Base-by-base conservation (phyloP, 371 early-diverging fungal species). In the Mucor piriformis region DNA sequence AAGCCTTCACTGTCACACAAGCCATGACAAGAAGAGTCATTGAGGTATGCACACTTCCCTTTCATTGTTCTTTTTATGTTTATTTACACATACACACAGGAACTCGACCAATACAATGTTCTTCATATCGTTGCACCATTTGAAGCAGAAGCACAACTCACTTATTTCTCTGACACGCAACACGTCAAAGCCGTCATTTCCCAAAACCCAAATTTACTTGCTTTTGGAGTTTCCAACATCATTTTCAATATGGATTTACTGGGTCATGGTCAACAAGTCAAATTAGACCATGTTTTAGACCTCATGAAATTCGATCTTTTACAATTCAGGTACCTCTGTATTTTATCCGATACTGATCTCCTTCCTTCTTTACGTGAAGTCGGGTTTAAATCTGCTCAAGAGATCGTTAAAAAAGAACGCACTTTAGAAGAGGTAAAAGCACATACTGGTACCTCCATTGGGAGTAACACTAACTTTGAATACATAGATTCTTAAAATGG, bases 91-190 rank as follows among this genome's bases (percentile, higher is more conserved):
- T 20, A 23, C 24, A 46, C 32, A n/a, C 6, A 48, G 29, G 34
- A n/a, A n/a, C 33, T 55, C 16, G 21, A 42, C 44, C 18, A 2
- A 33, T 29, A 18, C 24, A 76, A 81, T 13, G 81, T 99, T 21
- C 74, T 87, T 40, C 93, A 83, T 72, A 77, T 99, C 6, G 93
- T 98, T 1, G 96, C 99, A 6, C 99, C 99, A 0, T 99, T 96
- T 63, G 99, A 99, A 73, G 96, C 99, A 0, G 99, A 99, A 74
- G 95, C 99, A 0, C 99, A 99, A 71, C 79, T 99, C 35, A 89
- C 93, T 0, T 97, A n/a, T n/a, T n/a, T n/a, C n/a, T n/a, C n/a
- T n/a, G n/a, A 88, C 68, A 73, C 99, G 16, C 88, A 89, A 8
- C 50, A 88, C 11, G 91, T 94, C 12, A 75, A 86, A 25, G 95